Evolutionary conservation across 495 filamentous ascomycete species (phyloP).

Genomic region (Penicillium roqueforti): DNA sequence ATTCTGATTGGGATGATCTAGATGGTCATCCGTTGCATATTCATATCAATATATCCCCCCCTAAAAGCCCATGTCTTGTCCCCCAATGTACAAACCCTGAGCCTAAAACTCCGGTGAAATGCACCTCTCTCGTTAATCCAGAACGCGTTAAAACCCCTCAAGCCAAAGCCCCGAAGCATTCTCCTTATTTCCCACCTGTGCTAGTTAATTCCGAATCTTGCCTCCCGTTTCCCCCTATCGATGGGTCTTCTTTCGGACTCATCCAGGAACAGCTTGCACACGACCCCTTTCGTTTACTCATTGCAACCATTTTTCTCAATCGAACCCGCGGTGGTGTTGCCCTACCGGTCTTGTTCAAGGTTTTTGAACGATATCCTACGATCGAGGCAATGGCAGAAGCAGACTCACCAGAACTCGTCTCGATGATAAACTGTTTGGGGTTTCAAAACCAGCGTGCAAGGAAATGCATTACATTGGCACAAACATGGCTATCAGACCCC

Average conservation of each 20-base stretch:
- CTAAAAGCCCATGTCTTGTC: neutral
- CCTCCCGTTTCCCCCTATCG: slow-evolving; percentile 67
- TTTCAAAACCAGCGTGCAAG: slow-evolving; percentile 61
- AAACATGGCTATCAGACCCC: slow-evolving; percentile 62
- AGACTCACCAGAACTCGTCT: slow-evolving; percentile 50
- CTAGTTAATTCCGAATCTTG: slow-evolving; percentile 53
- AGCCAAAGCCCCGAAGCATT: slow-evolving; percentile 33
- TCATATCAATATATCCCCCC: neutral
- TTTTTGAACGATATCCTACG: slow-evolving; percentile 66
- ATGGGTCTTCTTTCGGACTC: slow-evolving; percentile 62
- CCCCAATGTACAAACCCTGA: neutral
- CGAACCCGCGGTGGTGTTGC: slow-evolving; percentile 70
- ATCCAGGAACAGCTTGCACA: slow-evolving; percentile 75
- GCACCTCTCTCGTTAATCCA: neutral
- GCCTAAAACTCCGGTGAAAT: slow-evolving; percentile 11
- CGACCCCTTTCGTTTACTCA: slow-evolving; percentile 66
- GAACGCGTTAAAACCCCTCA: slow-evolving; percentile 15
- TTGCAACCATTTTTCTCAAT: slow-evolving; percentile 80
- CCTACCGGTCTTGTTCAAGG: slow-evolving; percentile 66
- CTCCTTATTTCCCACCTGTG: slow-evolving; percentile 43
- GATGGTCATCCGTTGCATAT: neutral
- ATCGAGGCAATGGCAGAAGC: slow-evolving; percentile 61
- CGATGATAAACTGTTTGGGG: slow-evolving; percentile 67
- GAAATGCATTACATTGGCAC: slow-evolving; percentile 63
- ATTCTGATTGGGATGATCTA: slow-evolving; percentile 10